Evolutionary conservation across 345 rosid species (phyloP), one percentile per base, ranked within the genome.

Genomic region (Sisymbrium irio): DNA sequence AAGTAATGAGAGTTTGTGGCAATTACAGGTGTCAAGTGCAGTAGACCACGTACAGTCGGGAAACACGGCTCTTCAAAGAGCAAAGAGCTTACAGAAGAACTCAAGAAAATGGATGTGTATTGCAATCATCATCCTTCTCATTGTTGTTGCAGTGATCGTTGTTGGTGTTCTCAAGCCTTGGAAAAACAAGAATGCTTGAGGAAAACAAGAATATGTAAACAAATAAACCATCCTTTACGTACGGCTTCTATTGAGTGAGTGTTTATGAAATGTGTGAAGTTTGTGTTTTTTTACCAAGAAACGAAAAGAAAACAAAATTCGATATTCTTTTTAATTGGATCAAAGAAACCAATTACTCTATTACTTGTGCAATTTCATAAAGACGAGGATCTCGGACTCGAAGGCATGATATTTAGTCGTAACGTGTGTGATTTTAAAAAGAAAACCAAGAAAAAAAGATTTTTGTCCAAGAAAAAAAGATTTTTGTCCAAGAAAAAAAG

Each of bases 31-130:
- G 28, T 89, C 96, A 5, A 92, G 69, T 67, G 97, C 97, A 1
- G 97, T 92, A 50, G 97, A 95, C 74, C 97, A 91, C 28, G 97
- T 95, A 53, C 93, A 90, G 53, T 85, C 92, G 0, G 99, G 97
- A 67, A 90, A 89, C 77, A 82, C 85, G 0, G 97, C 89, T 17
- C 96, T 95, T 13, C 88, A 83, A 74, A 88, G 79, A 83, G 97
- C 97, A 0, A 95, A 88, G 81, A 84, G 80, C 59, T 79, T 85
- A 35, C 99, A 95, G 67, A 92, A 76, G 81, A 95, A 73, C 78
- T 88, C 96, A 4, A 82, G 99, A 77, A 92, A 95, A 55, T 92
- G 97, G 97, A 90, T 85, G 97, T 90, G 98, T 83, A 78, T 89
- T 25, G 97, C 96, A 4, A 90, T 95, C 67, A 76, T 90, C 55